Conservation (phyloP, 2,329 filamentous ascomycete species). For the Venturia aucupariae region DNA sequence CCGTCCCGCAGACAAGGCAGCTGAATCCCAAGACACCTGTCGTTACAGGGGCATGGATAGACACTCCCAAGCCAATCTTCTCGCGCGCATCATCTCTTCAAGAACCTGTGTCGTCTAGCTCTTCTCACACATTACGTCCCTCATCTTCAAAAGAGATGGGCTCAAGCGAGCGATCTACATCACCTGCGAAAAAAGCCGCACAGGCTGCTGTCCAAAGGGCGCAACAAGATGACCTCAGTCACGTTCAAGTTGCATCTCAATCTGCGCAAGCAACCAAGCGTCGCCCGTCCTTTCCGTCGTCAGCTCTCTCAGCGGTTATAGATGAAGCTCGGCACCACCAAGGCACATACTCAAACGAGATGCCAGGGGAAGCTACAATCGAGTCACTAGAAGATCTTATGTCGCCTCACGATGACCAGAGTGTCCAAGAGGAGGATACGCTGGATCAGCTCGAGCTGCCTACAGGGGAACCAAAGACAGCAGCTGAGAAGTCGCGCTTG, state of each 20-base stretch:
- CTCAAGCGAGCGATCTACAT: background rate
- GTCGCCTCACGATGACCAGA: conserved; percentile 20
- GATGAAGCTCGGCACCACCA: conserved; percentile 26
- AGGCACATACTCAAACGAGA: conserved; percentile 19
- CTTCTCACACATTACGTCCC: background rate
- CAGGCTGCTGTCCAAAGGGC: conserved; percentile 1
- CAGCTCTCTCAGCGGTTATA: conserved; percentile 20
- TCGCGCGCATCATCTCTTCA: background rate
- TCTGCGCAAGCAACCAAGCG: conserved; percentile 16
- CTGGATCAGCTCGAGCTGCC: conserved; percentile 24
- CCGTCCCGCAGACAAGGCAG: conserved; percentile 16
- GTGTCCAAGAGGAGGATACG: conserved; percentile 24
- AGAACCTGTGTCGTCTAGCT: background rate
- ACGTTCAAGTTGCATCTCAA: conserved; percentile 6
- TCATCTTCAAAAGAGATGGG: background rate
- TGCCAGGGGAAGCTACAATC: conserved; percentile 38
- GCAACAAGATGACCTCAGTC: background rate
- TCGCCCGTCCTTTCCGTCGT: conserved; percentile 15
- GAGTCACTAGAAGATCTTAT: conserved; percentile 39
- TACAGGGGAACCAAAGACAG: conserved; percentile 25
- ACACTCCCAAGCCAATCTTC: conserved; percentile 24
- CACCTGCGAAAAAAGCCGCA: background rate
- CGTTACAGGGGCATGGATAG: conserved; percentile 40
- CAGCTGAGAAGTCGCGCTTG: conserved; percentile 33
- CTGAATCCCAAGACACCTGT: conserved; percentile 33